Conservation (phyloP, 2,329 filamentous ascomycete genomes). For the Neofusicoccum parvum region DNA sequence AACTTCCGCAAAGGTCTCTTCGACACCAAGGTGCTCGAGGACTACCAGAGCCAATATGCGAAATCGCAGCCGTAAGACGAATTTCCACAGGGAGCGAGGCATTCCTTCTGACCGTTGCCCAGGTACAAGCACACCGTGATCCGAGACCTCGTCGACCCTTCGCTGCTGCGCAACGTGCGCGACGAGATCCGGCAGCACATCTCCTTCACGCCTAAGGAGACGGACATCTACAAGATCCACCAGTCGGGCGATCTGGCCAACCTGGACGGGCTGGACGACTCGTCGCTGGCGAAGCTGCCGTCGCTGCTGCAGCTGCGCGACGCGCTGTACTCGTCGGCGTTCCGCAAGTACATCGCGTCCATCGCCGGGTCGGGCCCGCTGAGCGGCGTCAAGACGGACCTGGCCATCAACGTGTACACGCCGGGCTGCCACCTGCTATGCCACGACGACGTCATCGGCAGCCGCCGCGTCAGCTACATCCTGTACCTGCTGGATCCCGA, state of each 20-base stretch:
- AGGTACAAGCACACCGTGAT: conserved; percentile 94
- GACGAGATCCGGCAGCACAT: conserved; percentile 87
- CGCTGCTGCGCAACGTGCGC: conserved; percentile 82
- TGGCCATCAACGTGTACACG: conserved; percentile 99
- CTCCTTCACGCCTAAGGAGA: conserved; percentile 96
- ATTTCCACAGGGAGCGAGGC: neutral
- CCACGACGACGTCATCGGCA: conserved; percentile 99
- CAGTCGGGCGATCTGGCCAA: conserved; percentile 98
- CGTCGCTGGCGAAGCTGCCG: conserved; percentile 80
- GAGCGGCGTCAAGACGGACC: conserved; percentile 93
- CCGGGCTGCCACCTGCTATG: conserved; percentile 94
- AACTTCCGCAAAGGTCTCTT: conserved; percentile 44
- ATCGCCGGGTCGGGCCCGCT: conserved; percentile 86
- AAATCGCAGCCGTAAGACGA: conserved; percentile 41
- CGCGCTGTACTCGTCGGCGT: conserved; percentile 86
- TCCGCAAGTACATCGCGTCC: conserved; percentile 83
- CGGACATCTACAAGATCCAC: conserved; percentile 99
- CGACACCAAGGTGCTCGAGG: conserved; percentile 37
- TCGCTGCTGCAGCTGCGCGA: conserved; percentile 91
- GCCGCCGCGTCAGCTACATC: conserved; percentile 92
- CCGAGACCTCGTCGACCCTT: conserved; percentile 73
- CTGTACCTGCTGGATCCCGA: conserved; percentile 94
- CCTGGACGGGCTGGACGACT: conserved; percentile 87
- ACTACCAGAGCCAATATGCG: conserved; percentile 40
- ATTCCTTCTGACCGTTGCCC: neutral